A percentile compares a stretch with the other conserved stretches of the same genome.
Evolutionary conservation across 2,329 filamentous ascomycete species (phyloP).

Genomic region (Microsporum canis): DNA sequence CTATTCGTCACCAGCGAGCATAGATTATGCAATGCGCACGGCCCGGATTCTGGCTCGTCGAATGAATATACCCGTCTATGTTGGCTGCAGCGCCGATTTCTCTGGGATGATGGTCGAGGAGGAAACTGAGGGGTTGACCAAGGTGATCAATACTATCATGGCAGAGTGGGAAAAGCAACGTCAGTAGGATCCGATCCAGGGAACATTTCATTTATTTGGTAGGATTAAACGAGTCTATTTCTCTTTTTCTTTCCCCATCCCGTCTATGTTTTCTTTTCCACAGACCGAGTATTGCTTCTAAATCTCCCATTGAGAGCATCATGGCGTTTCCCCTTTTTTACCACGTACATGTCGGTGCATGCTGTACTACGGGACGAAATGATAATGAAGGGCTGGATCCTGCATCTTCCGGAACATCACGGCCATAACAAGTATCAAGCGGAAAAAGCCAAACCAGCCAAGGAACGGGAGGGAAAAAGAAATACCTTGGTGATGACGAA

Average conservation of each 20-base stretch:
- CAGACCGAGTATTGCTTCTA: not conserved
- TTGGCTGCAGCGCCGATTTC: constrained; percentile 77
- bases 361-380: not conserved
- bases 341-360: not conserved
- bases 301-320: not conserved
- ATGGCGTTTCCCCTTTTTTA: not conserved
- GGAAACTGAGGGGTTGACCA: constrained; percentile 79
- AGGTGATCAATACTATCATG: constrained; percentile 59
- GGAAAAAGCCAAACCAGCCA: constrained; percentile 1
- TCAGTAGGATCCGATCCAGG: not conserved
- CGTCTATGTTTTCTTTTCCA: not conserved
- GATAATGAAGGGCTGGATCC: not conserved
- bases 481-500: not conserved
- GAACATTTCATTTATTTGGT: not conserved
- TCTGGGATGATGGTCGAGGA: constrained; percentile 75
- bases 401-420: not conserved
- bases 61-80: constrained; percentile 66
- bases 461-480: not conserved
- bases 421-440: not conserved
- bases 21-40: constrained; percentile 78
- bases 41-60: constrained; percentile 72
- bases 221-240: not conserved
- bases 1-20: constrained; percentile 57
- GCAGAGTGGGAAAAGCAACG: constrained; percentile 31
- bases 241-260: not conserved